Base-by-base conservation (phyloP, 805 yeast species). In the Blastobotrys robertii region DNA sequence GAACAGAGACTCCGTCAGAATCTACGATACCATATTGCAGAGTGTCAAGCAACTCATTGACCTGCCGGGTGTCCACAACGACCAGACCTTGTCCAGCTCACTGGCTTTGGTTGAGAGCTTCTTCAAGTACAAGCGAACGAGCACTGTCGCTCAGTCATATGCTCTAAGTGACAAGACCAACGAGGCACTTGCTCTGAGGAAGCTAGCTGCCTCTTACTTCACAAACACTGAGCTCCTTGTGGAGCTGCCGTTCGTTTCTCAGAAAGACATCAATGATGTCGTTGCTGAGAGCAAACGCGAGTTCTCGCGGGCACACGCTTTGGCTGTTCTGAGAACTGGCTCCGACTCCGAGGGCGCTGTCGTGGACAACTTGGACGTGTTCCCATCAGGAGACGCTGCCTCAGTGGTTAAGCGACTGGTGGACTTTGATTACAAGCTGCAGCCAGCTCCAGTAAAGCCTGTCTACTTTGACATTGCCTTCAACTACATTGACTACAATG, bases 21-120 rank as follows among this genome's bases (percentile, higher is more conserved):
- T 81, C 16, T 70, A 68, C 46, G 74, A 72, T 15, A 65, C 70
- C 7, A 69, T 84, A 32, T 59, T 70, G 9, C 64, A 69, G 38
- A 77, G 82, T 12, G 58, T 81, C 30, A 63, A 62, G 2, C 81
- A 80, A 50, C 63, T 86, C 37, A 68, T 73, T 55, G 95, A 86
- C 47, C 70, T 92, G 41, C 96, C 97, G 0, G 97, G 97, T 69
- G 95, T 90, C 13, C 78, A 82, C 56, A 84, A 84, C 42, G 95
- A 86, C 57, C 92, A 83, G 42, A 79, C 72, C 15, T 68, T 90
- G 43, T 59, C 66, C 48, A 63, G 64, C 5, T 74, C 81, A 7
- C 66, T 92, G 36, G 69, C 67, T 9, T 51, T 69, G 11, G 63
- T 85, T 52, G 63, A 66, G 28, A 54, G 57, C 7, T 76, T 67